phyloP scores from a whole-genome alignment of 2,329 filamentous ascomycete genomes.

The Cercospora sesami region DNA sequence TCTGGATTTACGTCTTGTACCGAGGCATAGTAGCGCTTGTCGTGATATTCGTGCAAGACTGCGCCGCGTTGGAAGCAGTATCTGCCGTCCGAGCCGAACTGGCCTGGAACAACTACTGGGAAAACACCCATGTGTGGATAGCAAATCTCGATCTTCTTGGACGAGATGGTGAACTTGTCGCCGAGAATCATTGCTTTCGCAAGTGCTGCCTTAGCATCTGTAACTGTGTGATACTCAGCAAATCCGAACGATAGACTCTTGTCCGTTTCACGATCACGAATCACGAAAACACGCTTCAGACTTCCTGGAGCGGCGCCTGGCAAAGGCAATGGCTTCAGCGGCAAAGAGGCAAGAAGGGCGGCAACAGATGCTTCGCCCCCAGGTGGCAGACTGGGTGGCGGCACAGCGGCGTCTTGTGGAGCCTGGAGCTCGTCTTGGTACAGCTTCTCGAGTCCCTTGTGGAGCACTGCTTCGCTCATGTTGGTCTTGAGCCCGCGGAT shows the following conservation, averaged over 20 bases:
- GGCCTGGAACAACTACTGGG: conserved; percentile 63
- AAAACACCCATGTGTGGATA: conserved; percentile 86
- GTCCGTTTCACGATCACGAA: conserved; percentile 69
- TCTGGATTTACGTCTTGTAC: conserved; percentile 26
- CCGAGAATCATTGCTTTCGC: conserved; percentile 67
- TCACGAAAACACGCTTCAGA: conserved; percentile 73
- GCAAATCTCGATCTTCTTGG: conserved; percentile 67
- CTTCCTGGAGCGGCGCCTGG: conserved; percentile 64
- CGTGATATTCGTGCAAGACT: conserved; percentile 27
- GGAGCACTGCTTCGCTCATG: conserved; percentile 70
- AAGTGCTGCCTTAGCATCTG: conserved; percentile 72
- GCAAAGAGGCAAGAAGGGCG: background rate
- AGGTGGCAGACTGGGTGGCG: background rate
- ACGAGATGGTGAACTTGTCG: conserved; percentile 74
- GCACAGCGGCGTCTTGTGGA: background rate
- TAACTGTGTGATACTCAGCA: conserved; percentile 74
- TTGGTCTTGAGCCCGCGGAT: conserved; percentile 69
- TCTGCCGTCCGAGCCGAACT: conserved; percentile 41
- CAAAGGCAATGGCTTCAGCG: conserved; percentile 5
- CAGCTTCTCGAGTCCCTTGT: conserved; percentile 71
- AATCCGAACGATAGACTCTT: conserved; percentile 81
- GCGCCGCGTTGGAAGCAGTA: conserved; percentile 23
- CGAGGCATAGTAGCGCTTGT: conserved; percentile 30
- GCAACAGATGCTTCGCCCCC: conserved; percentile 31
- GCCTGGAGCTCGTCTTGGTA: conserved; percentile 51